Base-by-base conservation (phyloP, 2,329 filamentous ascomycete genomes). In the Aureobasidium pullulans region DNA sequence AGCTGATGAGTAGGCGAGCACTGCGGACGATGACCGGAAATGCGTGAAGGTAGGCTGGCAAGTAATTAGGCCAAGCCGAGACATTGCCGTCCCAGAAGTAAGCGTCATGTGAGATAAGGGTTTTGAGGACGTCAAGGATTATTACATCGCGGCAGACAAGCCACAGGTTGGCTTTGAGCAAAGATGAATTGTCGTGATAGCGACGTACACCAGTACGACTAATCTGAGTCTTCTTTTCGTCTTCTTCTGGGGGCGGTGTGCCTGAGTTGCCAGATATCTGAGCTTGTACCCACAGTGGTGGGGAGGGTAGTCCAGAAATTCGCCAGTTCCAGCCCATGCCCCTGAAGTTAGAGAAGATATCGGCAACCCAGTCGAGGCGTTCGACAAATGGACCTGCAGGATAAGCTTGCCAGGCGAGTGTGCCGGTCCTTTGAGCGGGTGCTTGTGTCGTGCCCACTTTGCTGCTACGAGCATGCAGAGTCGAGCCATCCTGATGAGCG, bases 91-190 rank as follows among this genome's bases (percentile, higher is more conserved):
- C 47, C 72, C 79, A 79, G 72, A 92, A 96, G 75, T 93, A 96
- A 0, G 87, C 85, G 66, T 97, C 93, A 57, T 83, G 81, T 65
- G 86, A 84, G 76, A 90, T 85, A 62, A 84, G 63, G 1, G 85
- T 79, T 67, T 88, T 88, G 56, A 89, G 71, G 6, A 84, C 60
- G 71, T 96, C 93, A 8, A 96, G 75, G 7, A 82, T 62, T 11
- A 94, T 63, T 68, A 89, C 94, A 63, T 78, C 77, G 39, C 80
- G 59, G 2, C 82, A 58, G n/a, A 86, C 73, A 6, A 68, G 75
- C 34, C 68, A 67, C 7, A 68, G 13, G 43, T 72, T 71, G 36
- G 67, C 60, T 37, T 63, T 63, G 1, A 79, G 65, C 1, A 79
- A 68, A 1, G 65, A 65, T 1, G 59, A 43, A 4, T 70, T 69